Percentiles rank a stretch among this genome's conserved stretches.
phyloP scores from a whole-genome alignment of 495 filamentous ascomycete genomes.

The Podospora bellae-mahoneyi region DNA sequence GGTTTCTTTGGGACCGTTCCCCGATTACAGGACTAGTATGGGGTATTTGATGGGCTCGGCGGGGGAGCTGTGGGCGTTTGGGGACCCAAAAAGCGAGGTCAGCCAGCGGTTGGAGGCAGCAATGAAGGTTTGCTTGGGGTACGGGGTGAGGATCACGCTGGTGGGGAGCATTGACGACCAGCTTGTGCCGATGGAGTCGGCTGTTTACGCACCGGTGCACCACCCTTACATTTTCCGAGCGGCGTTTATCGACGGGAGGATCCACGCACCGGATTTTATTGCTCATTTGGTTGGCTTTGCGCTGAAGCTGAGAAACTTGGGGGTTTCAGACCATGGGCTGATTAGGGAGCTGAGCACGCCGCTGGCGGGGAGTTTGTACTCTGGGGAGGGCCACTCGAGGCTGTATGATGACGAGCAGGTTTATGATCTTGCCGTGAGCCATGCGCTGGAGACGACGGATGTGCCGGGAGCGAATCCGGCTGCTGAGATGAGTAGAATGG shows the following conservation, averaged over 20 bases:
- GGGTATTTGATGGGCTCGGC: constrained; percentile 77
- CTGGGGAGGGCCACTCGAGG: constrained; percentile 87
- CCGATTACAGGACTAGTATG: constrained; percentile 77
- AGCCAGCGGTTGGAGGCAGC: constrained; percentile 77
- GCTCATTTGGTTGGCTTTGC: constrained; percentile 91
- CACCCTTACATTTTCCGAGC: constrained; percentile 93
- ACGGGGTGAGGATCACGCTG: constrained; percentile 78
- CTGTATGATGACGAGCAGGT: constrained; percentile 89
- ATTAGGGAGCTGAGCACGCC: constrained; percentile 86
- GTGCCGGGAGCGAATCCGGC: constrained; percentile 28
- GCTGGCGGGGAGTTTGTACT: constrained; percentile 86
- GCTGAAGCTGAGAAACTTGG: constrained; percentile 87
- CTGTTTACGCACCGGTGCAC: constrained; percentile 72
- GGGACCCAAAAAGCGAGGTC: constrained; percentile 70
- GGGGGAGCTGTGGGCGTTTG: constrained; percentile 90
- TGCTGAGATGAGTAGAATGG: constrained; percentile 38
- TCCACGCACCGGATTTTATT: constrained; percentile 91
- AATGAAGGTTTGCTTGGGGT: constrained; percentile 64
- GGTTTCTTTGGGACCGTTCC: constrained; percentile 88
- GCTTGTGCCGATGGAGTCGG: constrained; percentile 88
- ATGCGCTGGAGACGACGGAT: constrained; percentile 78
- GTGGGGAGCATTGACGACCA: constrained; percentile 96
- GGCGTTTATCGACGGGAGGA: constrained; percentile 89
- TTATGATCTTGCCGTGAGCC: constrained; percentile 80
- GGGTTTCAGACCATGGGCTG: constrained; percentile 86